Evolutionary conservation across 2,329 filamentous ascomycete species (phyloP), one percentile per base, ranked within the genome.

Genomic region (Pseudogymnoascus sp.): DNA sequence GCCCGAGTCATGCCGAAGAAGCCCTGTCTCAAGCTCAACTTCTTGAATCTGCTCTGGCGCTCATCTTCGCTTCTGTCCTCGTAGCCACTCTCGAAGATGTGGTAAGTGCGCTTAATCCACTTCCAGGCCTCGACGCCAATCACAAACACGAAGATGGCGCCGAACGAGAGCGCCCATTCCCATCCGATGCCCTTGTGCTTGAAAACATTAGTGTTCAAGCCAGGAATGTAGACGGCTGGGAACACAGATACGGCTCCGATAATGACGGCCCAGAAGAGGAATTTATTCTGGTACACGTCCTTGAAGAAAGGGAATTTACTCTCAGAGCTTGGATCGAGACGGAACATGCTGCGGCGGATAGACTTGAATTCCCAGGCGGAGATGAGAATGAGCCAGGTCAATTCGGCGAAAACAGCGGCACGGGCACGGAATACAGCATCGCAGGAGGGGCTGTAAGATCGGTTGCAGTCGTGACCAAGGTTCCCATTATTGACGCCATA

Each of bases 161-260:
- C 75, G 65, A 87, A 80, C 1, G 86, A 81, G 56, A 88, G 79
- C 0, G 77, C 83, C 86, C 84, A 88, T 71, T 87, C 85, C 85
- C 85, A 87, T 6, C 76, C 78, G 63, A 88, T 87, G 1, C 81
- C 81, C 6, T 76, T 79, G 68, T 87, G 84, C 68, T 84, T 82
- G 76, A 87, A 87, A 1, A 87, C 84, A 1, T 76, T 76, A n/a
- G 79, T 79, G 69, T 86, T 87, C 68, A 88, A 78, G 33, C 82
- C 82, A 0, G 86, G 86, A 65, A 88, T 87, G 69, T 88, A 88
- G 3, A 84, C 74, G n/a, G 80, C 77, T 0, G 82, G 82, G 68
- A 85, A 83, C 2, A 82, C 80, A 8, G 80, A 79, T 21, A 83
- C 64, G 60, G 79, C 80, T 5, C 82, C 82, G 14, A 81, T 73